Evolutionary conservation across 2,329 filamentous ascomycete species (phyloP).

Genomic region (Pseudogymnoascus sp.): DNA sequence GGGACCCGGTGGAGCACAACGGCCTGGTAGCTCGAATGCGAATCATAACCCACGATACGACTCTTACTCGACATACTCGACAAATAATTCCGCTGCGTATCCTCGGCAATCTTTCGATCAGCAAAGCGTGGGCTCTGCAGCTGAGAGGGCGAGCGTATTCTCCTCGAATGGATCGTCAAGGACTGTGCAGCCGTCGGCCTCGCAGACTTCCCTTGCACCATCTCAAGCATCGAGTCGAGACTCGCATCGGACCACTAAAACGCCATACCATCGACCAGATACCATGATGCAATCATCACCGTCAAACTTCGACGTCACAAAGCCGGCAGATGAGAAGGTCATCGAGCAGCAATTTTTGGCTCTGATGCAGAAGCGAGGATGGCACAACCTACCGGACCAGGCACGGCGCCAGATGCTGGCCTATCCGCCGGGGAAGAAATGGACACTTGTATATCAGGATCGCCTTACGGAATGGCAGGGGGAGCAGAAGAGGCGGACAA

Average conservation of each 20-base stretch:
- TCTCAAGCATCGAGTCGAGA: constrained; percentile 33
- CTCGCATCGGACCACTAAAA: constrained; percentile 50
- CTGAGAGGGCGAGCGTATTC: constrained; percentile 48
- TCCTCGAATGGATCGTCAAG: constrained; percentile 46
- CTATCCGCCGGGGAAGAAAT: constrained; percentile 91
- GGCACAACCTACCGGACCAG: constrained; percentile 94
- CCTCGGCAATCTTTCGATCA: constrained; percentile 50
- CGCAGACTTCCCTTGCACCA: constrained; percentile 41
- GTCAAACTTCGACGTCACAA: constrained; percentile 51
- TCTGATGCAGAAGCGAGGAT: constrained; percentile 94
- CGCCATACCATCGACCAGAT: constrained; percentile 30
- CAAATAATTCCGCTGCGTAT: constrained; percentile 27
- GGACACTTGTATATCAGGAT: constrained; percentile 94
- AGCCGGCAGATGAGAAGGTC: constrained; percentile 71
- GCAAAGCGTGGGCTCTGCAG: constrained; percentile 55
- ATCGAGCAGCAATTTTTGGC: constrained; percentile 88
- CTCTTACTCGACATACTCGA: constrained; percentile 41
- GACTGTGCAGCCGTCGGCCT: constrained; percentile 47
- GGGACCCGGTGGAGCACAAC: constrained; percentile 51
- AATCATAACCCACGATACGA: constrained; percentile 55
- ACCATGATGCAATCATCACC: constrained; percentile 25
- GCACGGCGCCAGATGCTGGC: constrained; percentile 92
- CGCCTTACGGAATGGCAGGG: constrained; percentile 88
- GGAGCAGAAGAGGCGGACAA: constrained; percentile 79
- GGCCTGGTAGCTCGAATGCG: constrained; percentile 44